phyloP scores from a whole-genome alignment of 768 basidiomycete genomes.

The Pisolithus sp. region DNA sequence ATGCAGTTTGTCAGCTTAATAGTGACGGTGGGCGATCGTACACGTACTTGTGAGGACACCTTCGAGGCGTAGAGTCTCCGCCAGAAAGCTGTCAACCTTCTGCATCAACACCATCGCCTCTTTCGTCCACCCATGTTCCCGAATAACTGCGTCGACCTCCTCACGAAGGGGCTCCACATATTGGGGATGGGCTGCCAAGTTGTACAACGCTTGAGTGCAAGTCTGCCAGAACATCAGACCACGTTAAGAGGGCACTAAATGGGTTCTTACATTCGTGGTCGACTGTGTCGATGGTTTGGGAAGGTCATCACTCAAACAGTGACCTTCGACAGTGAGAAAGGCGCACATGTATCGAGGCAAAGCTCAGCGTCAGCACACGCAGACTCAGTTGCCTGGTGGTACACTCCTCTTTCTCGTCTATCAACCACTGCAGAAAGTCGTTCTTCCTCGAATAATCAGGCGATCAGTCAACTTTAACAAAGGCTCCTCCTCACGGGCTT shows the following conservation, averaged over 20 bases:
- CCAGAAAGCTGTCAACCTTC: constrained; percentile 38
- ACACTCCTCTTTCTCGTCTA: not conserved
- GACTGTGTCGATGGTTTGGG: not conserved
- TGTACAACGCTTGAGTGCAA: constrained; percentile 29
- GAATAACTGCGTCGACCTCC: constrained; percentile 29
- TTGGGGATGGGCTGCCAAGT: constrained; percentile 32
- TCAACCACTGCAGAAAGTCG: not conserved
- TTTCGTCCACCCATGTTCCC: constrained; percentile 25
- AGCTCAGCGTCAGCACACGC: not conserved
- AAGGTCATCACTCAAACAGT: not conserved
- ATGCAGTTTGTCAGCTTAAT: not conserved
- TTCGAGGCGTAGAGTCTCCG: constrained; percentile 28
- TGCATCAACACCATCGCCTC: constrained; percentile 22
- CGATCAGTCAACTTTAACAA: not conserved
- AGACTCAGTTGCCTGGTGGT: not conserved
- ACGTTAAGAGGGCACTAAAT: not conserved
- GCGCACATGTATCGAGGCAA: constrained; percentile 13
- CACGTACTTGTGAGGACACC: constrained; percentile 6
- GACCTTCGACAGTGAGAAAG: not conserved
- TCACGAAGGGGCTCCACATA: constrained; percentile 30
- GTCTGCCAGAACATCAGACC: constrained; percentile 10
- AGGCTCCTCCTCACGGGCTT: constrained; percentile 23
- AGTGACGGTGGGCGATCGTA: not conserved
- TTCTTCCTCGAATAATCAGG: not conserved
- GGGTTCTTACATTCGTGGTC: not conserved